A percentile compares a stretch with the other conserved stretches of the same genome.
Evolutionary conservation across 768 basidiomycete species (phyloP).

Genomic region (Lentinula raphanica): DNA sequence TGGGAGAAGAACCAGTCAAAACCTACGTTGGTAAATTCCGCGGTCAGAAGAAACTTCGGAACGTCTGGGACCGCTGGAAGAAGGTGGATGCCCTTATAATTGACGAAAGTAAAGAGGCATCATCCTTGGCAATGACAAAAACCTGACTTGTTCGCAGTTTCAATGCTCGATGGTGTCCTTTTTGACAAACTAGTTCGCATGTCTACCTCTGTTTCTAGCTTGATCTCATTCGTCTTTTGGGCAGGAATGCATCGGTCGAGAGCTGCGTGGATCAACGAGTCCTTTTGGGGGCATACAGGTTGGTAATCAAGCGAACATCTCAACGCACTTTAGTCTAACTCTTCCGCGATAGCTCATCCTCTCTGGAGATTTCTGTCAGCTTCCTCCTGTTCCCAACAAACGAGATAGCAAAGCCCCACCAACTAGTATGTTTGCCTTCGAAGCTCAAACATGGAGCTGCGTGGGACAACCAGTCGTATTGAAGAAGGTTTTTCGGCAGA

Average conservation of each 20-base stretch:
- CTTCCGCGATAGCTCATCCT: slow-evolving; percentile 54
- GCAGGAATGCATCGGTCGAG: slow-evolving; percentile 60
- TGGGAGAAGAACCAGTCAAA: slow-evolving; percentile 56
- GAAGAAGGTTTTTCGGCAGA: slow-evolving; percentile 82
- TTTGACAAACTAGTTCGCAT: slow-evolving; percentile 73
- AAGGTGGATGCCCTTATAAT: slow-evolving; percentile 64
- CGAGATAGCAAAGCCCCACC: slow-evolving; percentile 42
- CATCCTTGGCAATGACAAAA: neutral
- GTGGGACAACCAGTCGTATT: slow-evolving; percentile 53
- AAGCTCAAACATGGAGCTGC: slow-evolving; percentile 69
- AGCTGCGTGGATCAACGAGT: slow-evolving; percentile 40
- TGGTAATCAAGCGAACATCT: neutral
- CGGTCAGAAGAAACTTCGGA: slow-evolving; percentile 30
- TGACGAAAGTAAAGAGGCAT: slow-evolving; percentile 64
- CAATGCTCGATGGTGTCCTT: slow-evolving; percentile 78
- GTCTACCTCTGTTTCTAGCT: neutral
- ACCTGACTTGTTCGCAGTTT: slow-evolving; percentile 44
- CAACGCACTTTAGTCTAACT: neutral
- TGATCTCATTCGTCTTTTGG: slow-evolving; percentile 25
- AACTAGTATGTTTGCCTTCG: slow-evolving; percentile 72
- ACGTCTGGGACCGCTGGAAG: slow-evolving; percentile 57
- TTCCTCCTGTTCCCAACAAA: slow-evolving; percentile 71
- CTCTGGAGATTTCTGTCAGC: slow-evolving; percentile 88
- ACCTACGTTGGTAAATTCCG: slow-evolving; percentile 51
- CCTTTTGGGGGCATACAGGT: slow-evolving; percentile 91